Base-by-base conservation (phyloP, 2,329 filamentous ascomycete species). In the Colletotrichum acutatum region DNA sequence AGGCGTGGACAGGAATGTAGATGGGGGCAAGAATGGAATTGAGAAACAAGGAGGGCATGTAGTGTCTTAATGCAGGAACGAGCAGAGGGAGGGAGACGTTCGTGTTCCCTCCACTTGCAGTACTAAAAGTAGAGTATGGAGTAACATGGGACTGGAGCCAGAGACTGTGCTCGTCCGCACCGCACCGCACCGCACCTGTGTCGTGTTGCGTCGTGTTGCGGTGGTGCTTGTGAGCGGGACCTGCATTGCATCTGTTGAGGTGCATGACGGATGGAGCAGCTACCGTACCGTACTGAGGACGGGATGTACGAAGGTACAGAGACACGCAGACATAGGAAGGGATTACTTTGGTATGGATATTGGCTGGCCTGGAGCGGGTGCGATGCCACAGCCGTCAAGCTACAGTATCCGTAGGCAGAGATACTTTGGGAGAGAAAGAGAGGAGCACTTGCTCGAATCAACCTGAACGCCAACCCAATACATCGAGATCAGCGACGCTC, bases 21-120 rank as follows among this genome's bases (percentile, higher is more conserved):
- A 54, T 26, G 46, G 37, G 52, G 34, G 53, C 52, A 59, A 76
- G 24, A 71, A 72, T 54, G 56, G 26, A 68, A 60, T 71, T 63
- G 71, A 66, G 70, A 75, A 74, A 66, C 76, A 73, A 79, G 77
- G 74, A 75, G 80, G 81, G 79, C 80, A 81, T 78, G 78, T 66
- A 71, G 78, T 83, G 82, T 83, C 82, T 84, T 78, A 81, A 82
- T 76, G 77, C 77, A 80, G 81, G 82, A 83, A 83, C 81, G 81
- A 77, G 70, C 49, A 53, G 59, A 64, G 52, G 68, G 68, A 59
- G 58, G 52, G 22, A 61, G 19, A 42, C 8, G 64, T 5, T 5
- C 34, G 59, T 62, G 37, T 63, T 63, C 53, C 69, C 62, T 46
- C 16, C 42, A 46, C 42, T 68, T 46, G 42, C 42, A 46, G 16